phyloP scores from a whole-genome alignment of 1,284 basidiomycete genomes.

The Anthracocystis walkeri region DNA sequence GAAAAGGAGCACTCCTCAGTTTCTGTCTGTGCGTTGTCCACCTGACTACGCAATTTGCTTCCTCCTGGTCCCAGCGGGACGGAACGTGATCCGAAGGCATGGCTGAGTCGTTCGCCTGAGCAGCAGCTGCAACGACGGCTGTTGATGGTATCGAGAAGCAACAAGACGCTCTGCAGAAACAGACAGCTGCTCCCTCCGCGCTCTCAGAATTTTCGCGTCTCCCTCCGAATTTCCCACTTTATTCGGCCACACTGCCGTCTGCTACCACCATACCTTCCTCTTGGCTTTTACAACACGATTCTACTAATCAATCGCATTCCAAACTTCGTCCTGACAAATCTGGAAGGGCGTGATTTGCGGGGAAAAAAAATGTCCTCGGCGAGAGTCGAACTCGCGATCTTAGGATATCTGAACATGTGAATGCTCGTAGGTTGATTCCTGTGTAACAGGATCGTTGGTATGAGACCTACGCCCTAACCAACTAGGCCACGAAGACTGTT shows the following conservation, averaged over 20 bases:
- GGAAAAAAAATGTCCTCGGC: slow-evolving; percentile 31
- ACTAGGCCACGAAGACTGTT: slow-evolving; percentile 46
- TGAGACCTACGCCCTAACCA: slow-evolving; percentile 54
- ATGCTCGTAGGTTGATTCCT: slow-evolving; percentile 36
- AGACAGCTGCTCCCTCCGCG: too few species aligned
- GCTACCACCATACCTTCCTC: not conserved
- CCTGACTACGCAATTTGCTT: too few species aligned
- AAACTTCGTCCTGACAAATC: not conserved
- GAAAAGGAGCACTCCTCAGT: too few species aligned
- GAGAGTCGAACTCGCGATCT: slow-evolving; percentile 57
- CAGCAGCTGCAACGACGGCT: too few species aligned
- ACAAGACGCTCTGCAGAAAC: too few species aligned
- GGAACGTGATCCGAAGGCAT: too few species aligned
- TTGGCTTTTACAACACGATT: not conserved
- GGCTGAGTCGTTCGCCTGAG: too few species aligned
- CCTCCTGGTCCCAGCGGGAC: too few species aligned
- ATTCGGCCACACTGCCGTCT: not conserved
- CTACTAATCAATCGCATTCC: not conserved
- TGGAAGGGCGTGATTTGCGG: not conserved
- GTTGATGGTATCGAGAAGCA: too few species aligned
- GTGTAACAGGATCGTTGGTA: slow-evolving; percentile 41
- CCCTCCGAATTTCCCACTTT: not conserved
- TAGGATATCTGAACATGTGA: slow-evolving; percentile 36
- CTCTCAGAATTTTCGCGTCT: too few species aligned
- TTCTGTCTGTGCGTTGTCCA: too few species aligned